Percentiles rank a stretch among this genome's conserved stretches.
Conservation (phyloP, 2,329 filamentous ascomycete species). For the Coniella lustricola region DNA sequence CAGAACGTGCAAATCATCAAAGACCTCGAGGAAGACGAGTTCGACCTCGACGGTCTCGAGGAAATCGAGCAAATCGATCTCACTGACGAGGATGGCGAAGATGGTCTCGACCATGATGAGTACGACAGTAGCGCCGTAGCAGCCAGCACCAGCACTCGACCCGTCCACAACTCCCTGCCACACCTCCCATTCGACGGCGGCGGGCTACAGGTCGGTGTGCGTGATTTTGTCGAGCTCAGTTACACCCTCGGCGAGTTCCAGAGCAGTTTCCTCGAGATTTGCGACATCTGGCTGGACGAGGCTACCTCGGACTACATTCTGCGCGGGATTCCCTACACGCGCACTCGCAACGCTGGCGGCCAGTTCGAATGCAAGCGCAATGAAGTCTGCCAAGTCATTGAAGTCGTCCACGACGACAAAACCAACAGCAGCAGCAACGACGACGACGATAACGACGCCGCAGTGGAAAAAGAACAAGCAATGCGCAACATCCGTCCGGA, state of each 20-base stretch:
- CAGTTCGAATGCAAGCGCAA: conserved; percentile 33
- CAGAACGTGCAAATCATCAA: no score
- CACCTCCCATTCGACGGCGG: not conserved
- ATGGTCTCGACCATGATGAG: no score
- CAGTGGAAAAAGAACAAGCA: conserved; percentile 33
- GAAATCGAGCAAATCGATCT: not conserved
- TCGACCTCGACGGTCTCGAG: no score
- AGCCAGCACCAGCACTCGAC: not conserved
- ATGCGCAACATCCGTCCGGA: conserved; percentile 34
- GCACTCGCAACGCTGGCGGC: conserved; percentile 27
- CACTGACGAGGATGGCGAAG: not conserved
- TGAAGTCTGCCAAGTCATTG: conserved; percentile 37
- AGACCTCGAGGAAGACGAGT: not conserved
- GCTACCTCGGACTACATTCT: conserved; percentile 29
- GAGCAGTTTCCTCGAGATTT: conserved; percentile 35
- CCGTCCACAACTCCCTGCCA: not conserved
- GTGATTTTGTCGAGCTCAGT: conserved; percentile 7
- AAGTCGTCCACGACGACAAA: conserved; percentile 26
- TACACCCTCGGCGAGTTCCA: not conserved
- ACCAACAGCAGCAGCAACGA: no score
- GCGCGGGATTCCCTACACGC: conserved; percentile 32
- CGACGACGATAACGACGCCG: conserved; percentile 23
- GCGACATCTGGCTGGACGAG: conserved; percentile 26
- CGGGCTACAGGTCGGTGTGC: not conserved
- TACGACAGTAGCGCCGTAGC: no score